A percentile compares a stretch with the other conserved stretches of the same genome.
Evolutionary conservation across 129 eudicot genomes (phyloP).

Genomic region (Cynara cardunculus): DNA sequence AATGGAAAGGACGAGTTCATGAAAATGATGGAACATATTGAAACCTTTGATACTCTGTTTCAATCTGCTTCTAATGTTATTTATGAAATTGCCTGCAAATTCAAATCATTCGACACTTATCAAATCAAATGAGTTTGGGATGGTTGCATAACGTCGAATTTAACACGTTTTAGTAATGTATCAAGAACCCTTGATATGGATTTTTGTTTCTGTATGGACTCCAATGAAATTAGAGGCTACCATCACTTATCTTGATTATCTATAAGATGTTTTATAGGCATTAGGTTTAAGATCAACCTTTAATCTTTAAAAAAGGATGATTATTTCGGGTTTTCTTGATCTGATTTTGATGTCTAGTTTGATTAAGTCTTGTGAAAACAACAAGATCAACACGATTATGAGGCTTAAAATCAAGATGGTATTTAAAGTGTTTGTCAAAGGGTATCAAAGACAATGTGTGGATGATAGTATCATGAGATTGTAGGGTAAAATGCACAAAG

Average conservation of each 20-base stretch:
- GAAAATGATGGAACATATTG: constrained; percentile 10
- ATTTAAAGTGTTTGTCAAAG: neutral
- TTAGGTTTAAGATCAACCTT: constrained; percentile 8
- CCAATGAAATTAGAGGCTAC: neutral
- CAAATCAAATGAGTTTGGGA: neutral
- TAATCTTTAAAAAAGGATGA: neutral
- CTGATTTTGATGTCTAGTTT: neutral
- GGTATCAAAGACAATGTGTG: neutral
- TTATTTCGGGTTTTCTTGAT: constrained; percentile 8
- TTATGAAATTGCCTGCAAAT: neutral
- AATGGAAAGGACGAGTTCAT: constrained; percentile 4
- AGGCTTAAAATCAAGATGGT: neutral
- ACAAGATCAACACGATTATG: neutral
- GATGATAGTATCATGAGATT: constrained; percentile 1
- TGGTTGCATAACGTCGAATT: neutral
- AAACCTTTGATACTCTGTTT: constrained; percentile 16
- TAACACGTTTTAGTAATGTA: neutral
- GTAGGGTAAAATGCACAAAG: neutral
- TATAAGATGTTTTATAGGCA: neutral
- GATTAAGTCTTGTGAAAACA: neutral
- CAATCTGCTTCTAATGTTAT: neutral
- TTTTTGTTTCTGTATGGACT: neutral
- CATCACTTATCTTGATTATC: neutral
- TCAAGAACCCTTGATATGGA: neutral
- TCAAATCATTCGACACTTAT: neutral